A percentile compares a stretch with the other conserved stretches of the same genome.
Conservation (phyloP, 1,284 basidiomycete genomes). For the Melampsora americana region DNA sequence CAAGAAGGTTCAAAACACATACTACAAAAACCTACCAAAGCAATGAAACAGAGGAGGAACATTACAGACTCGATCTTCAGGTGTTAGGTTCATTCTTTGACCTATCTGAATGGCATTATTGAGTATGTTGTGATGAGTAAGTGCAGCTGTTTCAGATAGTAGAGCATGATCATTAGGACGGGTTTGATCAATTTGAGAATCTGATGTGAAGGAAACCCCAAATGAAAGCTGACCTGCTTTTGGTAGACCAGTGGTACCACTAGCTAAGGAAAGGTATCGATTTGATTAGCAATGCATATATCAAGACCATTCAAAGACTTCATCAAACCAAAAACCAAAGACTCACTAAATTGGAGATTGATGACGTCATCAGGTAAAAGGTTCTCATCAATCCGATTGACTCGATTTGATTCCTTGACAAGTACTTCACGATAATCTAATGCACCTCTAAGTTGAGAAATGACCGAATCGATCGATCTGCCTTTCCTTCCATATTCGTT, state of each 20-base stretch:
- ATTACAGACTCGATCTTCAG: conserved; percentile 18
- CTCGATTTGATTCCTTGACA: too few species aligned
- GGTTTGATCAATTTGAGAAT: not conserved
- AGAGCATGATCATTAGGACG: not conserved
- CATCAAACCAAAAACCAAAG: not conserved
- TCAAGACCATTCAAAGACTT: not conserved
- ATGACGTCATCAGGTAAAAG: conserved; percentile 13
- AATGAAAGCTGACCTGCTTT: not conserved
- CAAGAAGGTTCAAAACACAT: not conserved
- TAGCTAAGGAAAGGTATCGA: not conserved
- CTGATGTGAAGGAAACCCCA: too few species aligned
- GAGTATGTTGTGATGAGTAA: conserved; percentile 34
- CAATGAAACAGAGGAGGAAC: conserved; percentile 27
- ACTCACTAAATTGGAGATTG: conserved; percentile 41
- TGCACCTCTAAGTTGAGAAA: too few species aligned
- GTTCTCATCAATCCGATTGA: not conserved
- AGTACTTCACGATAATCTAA: too few species aligned
- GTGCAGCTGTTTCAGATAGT: not conserved
- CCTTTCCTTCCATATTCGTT: too few species aligned
- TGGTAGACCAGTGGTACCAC: not conserved
- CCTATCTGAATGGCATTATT: conserved; percentile 30
- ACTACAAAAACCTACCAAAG: conserved; percentile 12
- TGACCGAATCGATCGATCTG: too few species aligned
- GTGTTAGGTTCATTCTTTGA: conserved; percentile 17
- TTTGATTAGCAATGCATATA: not conserved